A percentile compares a stretch with the other conserved stretches of the same genome.
Conservation (phyloP, 345 rosid genomes). For the Arabis hirsuta region DNA sequence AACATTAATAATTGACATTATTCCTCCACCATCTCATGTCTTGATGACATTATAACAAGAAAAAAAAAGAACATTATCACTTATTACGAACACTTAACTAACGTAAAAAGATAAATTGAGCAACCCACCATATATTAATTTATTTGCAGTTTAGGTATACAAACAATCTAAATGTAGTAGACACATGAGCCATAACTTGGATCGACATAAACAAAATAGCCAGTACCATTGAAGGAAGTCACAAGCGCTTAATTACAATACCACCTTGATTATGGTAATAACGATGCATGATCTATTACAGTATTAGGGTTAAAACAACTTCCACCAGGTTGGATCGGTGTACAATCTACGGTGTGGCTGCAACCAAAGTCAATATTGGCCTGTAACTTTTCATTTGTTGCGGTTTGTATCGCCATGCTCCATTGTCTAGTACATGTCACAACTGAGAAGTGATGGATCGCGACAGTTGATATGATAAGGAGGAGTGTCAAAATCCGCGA, state of each 20-base stretch:
- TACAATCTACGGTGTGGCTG: slow-evolving; percentile 57
- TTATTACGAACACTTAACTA: no score
- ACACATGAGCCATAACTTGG: slow-evolving; percentile 31
- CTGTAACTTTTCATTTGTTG: slow-evolving; percentile 58
- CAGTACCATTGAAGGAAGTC: not conserved
- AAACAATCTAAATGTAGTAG: slow-evolving; percentile 6
- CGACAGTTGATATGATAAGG: slow-evolving; percentile 4
- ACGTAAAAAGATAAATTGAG: not conserved
- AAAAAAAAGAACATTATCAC: not conserved
- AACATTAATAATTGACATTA: no score
- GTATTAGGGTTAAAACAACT: slow-evolving; percentile 72
- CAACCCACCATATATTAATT: not conserved
- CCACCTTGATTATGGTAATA: slow-evolving; percentile 57
- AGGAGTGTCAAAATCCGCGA: slow-evolving; percentile 1
- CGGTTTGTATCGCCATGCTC: slow-evolving; percentile 60
- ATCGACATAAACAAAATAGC: not conserved
- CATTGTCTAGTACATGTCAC: slow-evolving; percentile 49
- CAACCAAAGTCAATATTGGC: slow-evolving; percentile 71
- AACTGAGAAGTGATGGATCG: slow-evolving; percentile 5
- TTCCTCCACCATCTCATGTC: not conserved
- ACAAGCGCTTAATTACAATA: not conserved
- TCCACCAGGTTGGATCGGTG: slow-evolving; percentile 63
- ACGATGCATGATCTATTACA: slow-evolving; percentile 62
- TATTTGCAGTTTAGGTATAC: not conserved
- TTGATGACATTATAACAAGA: not conserved